Evolutionary conservation across 2,329 filamentous ascomycete genomes (phyloP).

Genomic region (Didymellaceae sp.): DNA sequence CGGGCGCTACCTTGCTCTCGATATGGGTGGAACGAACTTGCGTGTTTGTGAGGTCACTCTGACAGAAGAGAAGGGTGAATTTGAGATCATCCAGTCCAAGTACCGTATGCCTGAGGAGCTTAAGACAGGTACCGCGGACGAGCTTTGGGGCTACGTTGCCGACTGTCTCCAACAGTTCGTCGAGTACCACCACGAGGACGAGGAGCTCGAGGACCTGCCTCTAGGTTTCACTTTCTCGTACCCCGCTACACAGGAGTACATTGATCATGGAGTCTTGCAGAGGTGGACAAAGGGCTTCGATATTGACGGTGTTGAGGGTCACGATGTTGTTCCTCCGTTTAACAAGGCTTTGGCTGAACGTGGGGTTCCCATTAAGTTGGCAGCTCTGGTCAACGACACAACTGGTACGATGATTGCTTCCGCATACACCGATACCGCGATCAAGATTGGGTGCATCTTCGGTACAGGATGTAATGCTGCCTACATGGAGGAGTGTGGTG

Average conservation of each 20-base stretch:
- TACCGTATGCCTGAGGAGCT: constrained; percentile 95
- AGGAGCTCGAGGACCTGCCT: constrained; percentile 70
- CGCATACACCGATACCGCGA: constrained; percentile 89
- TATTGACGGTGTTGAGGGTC: constrained; percentile 86
- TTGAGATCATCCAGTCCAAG: constrained; percentile 95
- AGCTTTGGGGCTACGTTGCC: constrained; percentile 94
- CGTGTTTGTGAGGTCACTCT: constrained; percentile 93
- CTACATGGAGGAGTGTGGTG: constrained; percentile 93
- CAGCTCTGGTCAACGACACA: constrained; percentile 95
- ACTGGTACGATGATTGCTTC: constrained; percentile 97
- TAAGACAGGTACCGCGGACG: constrained; percentile 82
- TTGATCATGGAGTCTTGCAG: constrained; percentile 90
- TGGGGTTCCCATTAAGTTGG: constrained; percentile 88
- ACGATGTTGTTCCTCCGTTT: constrained; percentile 90
- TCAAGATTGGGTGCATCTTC: constrained; percentile 97
- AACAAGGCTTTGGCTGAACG: constrained; percentile 77
- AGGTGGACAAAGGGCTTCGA: constrained; percentile 98
- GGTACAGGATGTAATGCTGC: constrained; percentile 98
- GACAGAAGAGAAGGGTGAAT: constrained; percentile 86
- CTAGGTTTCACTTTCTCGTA: constrained; percentile 98
- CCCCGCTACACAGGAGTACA: constrained; percentile 89
- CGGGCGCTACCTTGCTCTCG: constrained; percentile 86
- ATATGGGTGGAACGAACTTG: constrained; percentile 96
- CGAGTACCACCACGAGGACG: constrained; percentile 77
- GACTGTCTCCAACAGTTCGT: constrained; percentile 93